Evolutionary conservation across 2,329 filamentous ascomycete species (phyloP), one percentile per base, ranked within the genome.

Genomic region (Lanzia echinophila): DNA sequence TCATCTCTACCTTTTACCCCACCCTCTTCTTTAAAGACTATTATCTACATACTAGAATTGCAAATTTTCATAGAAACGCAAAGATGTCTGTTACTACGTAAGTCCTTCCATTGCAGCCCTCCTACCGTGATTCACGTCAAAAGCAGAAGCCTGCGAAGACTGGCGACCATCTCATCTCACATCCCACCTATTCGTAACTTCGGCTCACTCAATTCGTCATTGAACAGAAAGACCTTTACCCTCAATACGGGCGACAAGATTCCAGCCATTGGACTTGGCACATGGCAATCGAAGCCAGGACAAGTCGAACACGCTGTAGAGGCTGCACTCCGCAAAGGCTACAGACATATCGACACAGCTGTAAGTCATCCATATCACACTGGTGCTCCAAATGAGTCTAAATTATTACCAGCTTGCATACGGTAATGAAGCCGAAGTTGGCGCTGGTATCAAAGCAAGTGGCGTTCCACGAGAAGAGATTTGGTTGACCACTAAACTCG

Each of bases 181-280:
- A 22, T 56, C 4, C 34, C 19, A 15, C 38, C 50, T 36, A 17
- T 24, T 32, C 50, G 36, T 36, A 43, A 20, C 43, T 36, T 43
- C 8, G 60, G 58, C 61, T 64, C 62, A 62, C 59, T 49, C 24
- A 36, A 44, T 8, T 32, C 32, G 20, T 17, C 45, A 39, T 15
- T 53, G 22, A 54, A 57, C 55, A 70, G 68, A 57, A 77, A 77
- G 65, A 79, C 81, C 65, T 86, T 84, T 68, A 83, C 80, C 62
- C 81, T 89, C 69, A 87, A 88, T 73, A 85, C 83, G 51, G 88
- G 88, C 56, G 85, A 80, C 69, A 84, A 88, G 72, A 94, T 94
- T 57, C 86, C 87, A 54, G 83, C 84, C 62, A 71, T 91, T 60
- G 87, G 87, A 57, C 77, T 91, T 44, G 88, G 88, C 54, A 91